phyloP scores from a whole-genome alignment of 2,329 filamentous ascomycete species.

The Colletotrichum karsti region DNA sequence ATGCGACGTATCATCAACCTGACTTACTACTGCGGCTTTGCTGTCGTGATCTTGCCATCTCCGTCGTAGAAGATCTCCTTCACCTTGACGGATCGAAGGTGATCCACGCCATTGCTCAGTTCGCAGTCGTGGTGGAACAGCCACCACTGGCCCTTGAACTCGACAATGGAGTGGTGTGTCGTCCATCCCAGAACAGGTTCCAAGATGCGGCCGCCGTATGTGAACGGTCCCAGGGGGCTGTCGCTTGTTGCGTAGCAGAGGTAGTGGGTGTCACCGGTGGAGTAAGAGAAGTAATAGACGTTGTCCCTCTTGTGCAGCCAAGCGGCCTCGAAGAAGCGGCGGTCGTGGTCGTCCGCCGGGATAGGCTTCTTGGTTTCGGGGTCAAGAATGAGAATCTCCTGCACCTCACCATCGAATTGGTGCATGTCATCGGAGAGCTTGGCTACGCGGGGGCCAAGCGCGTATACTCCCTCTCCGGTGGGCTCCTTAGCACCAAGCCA shows the following conservation, averaged over 20 bases:
- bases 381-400: conserved; percentile 71
- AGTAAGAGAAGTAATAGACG: conserved; percentile 80
- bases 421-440: conserved; percentile 73
- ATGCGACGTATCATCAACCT: not conserved
- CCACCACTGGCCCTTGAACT: conserved; percentile 77
- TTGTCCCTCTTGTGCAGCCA: conserved; percentile 80
- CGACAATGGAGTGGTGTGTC: conserved; percentile 81
- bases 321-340: conserved; percentile 82
- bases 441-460: conserved; percentile 74
- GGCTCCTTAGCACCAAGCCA: conserved; percentile 69
- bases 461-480: conserved; percentile 59
- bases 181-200: conserved; percentile 85
- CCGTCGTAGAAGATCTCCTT: conserved; percentile 78
- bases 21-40: conserved; percentile 41
- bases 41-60: conserved; percentile 66
- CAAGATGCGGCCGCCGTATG: conserved; percentile 74
- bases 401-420: conserved; percentile 61
- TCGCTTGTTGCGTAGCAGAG: conserved; percentile 74
- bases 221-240: conserved; percentile 76
- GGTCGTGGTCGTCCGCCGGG: conserved; percentile 73
- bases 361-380: conserved; percentile 67
- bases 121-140: conserved; percentile 81
- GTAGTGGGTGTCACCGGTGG: conserved; percentile 80
- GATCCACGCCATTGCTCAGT: conserved; percentile 73
- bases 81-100: conserved; percentile 78